Conservation (phyloP, 2,329 filamentous ascomycete genomes). For the Xylariales sp. region DNA sequence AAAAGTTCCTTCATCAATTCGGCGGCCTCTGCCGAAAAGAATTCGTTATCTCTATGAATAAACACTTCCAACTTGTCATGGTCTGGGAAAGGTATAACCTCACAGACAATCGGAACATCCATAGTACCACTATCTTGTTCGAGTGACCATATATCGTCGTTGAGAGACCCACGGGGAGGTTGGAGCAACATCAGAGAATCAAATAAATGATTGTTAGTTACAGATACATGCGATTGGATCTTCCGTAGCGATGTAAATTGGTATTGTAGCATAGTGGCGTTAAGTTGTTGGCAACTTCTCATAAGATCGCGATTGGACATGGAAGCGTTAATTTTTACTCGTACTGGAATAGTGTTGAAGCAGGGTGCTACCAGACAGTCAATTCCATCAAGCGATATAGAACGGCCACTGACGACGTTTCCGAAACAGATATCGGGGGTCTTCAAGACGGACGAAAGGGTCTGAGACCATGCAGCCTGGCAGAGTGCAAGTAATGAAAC, state of each 20-base stretch:
- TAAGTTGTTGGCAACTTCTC: conserved; percentile 55
- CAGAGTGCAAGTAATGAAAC: conserved; percentile 62
- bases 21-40: conserved; percentile 5
- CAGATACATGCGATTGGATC: conserved; percentile 53
- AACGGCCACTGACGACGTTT: conserved; percentile 77
- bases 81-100: conserved; percentile 56
- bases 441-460: conserved; percentile 53
- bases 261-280: conserved; percentile 57
- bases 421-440: conserved; percentile 76
- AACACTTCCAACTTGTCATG: conserved; percentile 51
- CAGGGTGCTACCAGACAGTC: conserved; percentile 79
- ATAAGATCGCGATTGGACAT: conserved; percentile 53
- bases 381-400: conserved; percentile 58
- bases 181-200: conserved; percentile 80
- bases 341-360: conserved; percentile 82
- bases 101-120: conserved; percentile 75
- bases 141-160: conserved; percentile 51
- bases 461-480: conserved; percentile 68
- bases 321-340: conserved; percentile 46
- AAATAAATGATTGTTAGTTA: conserved; percentile 55
- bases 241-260: conserved; percentile 73
- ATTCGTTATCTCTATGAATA: conserved; percentile 57
- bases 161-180: conserved; percentile 53
- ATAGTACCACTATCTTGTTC: conserved; percentile 57
- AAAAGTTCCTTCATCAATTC: conserved; percentile 22